These are phyloP conservation scores for Licmophora abbreviata DNA, from an alignment of 108 stramenopile genomes.

Conservation along the genomic window DNA sequence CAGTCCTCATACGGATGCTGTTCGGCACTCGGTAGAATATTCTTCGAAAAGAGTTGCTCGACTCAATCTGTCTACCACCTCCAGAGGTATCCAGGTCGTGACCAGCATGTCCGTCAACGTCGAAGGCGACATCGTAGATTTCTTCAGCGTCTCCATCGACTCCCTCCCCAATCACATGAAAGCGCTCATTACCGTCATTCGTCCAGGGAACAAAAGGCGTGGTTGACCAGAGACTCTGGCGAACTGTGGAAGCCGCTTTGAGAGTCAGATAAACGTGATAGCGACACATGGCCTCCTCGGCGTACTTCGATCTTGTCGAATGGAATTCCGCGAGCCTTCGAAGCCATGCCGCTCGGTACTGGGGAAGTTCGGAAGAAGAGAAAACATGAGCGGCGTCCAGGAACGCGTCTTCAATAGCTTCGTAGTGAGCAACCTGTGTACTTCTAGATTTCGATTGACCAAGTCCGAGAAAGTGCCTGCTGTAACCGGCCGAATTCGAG, in stretches of 20 bases:
- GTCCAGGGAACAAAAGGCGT: conserved; percentile 84
- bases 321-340: conserved; percentile 82
- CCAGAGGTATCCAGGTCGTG: background rate
- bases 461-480: conserved; percentile 78
- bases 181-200: conserved; percentile 42
- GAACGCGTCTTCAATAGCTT: conserved; percentile 84
- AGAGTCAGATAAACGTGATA: conserved; percentile 73
- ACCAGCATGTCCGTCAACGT: conserved; percentile 27
- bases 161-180: conserved; percentile 54
- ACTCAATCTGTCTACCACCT: conserved; percentile 36
- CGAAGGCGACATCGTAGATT: conserved; percentile 31
- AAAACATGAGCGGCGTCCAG: conserved; percentile 80
- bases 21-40: conserved; percentile 84
- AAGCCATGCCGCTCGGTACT: conserved; percentile 77
- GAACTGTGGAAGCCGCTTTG: conserved; percentile 56
- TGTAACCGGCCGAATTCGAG: conserved; percentile 67
- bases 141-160: conserved; percentile 33
- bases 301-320: conserved; percentile 52
- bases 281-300: conserved; percentile 83
- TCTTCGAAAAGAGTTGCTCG: conserved; percentile 55
- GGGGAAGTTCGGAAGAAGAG: conserved; percentile 80
- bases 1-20: conserved; percentile 48
- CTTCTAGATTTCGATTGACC: conserved; percentile 29
- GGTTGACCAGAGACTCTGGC: conserved; percentile 74
- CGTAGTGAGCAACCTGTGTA: conserved; percentile 56